Evolutionary conservation across 257 asterid species (phyloP), one percentile per base, ranked within the genome.

Genomic region (Verbascum thapsus): DNA sequence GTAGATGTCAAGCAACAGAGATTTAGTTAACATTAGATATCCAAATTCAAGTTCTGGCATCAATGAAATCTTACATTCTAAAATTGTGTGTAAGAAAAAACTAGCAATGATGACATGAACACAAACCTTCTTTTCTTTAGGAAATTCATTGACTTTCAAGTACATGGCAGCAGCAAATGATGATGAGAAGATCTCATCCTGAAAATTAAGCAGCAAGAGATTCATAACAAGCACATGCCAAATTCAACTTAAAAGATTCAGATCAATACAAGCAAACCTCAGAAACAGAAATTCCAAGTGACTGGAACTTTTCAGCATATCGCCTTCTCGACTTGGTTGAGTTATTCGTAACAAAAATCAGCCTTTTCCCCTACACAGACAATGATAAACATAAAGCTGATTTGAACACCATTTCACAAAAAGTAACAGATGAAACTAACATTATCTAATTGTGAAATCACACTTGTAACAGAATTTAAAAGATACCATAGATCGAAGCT

Each of bases 81-180:
- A 48, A 40, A 20, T 16, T 38, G 52, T 45, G 61, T 32, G 1
- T 10, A 10, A 19, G 9, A 41, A 30, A n/a, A 10, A 58, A 35
- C 53, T 40, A 48, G 57, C n/a, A n/a, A n/a, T n/a, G n/a, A n/a
- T 48, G 9, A 3, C 41, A 40, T 35, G 44, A 55, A 17, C 6
- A 40, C 72, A 13, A 61, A 86, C 98, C 98, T 91, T 91, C 80
- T 86, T 91, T 38, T 88, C 90, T 71, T 18, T 74, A 10, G 98
- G 96, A 74, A 86, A 88, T 63, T 78, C 50, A 30, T 79, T 86
- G 60, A 72, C 80, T 74, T 88, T 86, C 82, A 91, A 76, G 85
- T 81, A 91, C 98, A 85, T 91, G 51, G 98, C 96, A 4, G 98
- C 97, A 35, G 98, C 96, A 79, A 82, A 91, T 20, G 98, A 91